Evolutionary conservation across 2,329 filamentous ascomycete species (phyloP).

Genomic region (Fusarium sp.): DNA sequence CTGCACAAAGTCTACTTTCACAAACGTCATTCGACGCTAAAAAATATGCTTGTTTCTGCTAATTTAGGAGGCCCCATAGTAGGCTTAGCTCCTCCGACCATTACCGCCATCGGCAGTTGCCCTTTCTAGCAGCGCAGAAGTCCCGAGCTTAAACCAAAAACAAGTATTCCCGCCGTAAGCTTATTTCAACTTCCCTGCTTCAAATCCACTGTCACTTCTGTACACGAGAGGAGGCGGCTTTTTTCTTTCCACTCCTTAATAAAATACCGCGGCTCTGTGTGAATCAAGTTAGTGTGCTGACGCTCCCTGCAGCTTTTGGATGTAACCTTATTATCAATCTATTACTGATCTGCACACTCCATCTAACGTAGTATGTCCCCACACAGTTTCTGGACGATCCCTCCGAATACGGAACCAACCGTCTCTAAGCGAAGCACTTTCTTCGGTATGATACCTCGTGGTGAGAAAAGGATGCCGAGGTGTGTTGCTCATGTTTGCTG

Average conservation of each 20-base stretch:
- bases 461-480: not conserved
- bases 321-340: not conserved
- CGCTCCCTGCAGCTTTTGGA: not conserved
- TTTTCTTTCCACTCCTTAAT: no score
- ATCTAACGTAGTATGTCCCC: not conserved
- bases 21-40: not conserved
- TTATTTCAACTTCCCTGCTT: not conserved
- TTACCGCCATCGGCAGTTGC: not conserved
- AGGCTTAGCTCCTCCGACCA: not conserved
- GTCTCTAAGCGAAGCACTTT: not conserved
- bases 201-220: no score
- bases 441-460: no score
- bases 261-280: no score
- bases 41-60: not conserved
- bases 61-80: no score
- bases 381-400: not conserved
- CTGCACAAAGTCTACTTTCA: not conserved
- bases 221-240: no score
- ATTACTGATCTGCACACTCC: conserved; percentile 5
- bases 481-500: not conserved
- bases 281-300: no score
- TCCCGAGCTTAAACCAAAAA: not conserved
- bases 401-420: conserved; percentile 9
- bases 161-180: not conserved
- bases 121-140: not conserved